These are phyloP conservation scores for Pythium chondricola DNA, from an alignment of 352 stramenopile species.

Conservation along the genomic window DNA sequence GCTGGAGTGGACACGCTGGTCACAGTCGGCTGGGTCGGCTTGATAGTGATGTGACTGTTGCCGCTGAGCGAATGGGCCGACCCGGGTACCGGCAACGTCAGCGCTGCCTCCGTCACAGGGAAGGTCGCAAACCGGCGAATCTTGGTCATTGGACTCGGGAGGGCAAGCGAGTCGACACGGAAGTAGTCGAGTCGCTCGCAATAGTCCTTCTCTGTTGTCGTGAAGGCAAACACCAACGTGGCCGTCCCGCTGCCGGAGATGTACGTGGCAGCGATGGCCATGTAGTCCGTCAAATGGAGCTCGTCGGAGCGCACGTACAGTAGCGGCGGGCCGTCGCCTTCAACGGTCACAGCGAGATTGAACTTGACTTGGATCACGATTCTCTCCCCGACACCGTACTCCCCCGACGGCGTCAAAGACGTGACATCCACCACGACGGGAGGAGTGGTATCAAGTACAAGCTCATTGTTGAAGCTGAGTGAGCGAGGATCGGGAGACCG, in stretches of 20 bases:
- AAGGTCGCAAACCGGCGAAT: slow-evolving; percentile 48
- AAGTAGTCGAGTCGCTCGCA: slow-evolving; percentile 65
- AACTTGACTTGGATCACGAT: slow-evolving; percentile 53
- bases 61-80: slow-evolving; percentile 40
- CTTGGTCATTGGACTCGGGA: slow-evolving; percentile 19
- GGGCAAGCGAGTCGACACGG: slow-evolving; percentile 27
- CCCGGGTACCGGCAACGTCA: slow-evolving; percentile 37
- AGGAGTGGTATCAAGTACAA: slow-evolving; percentile 46
- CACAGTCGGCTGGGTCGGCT: slow-evolving; percentile 38
- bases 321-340: slow-evolving; percentile 9
- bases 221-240: slow-evolving; percentile 54
- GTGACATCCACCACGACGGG: slow-evolving; percentile 39
- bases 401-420: slow-evolving; percentile 31
- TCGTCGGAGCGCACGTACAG: slow-evolving; percentile 44
- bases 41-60: slow-evolving; percentile 45
- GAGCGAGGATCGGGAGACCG: slow-evolving; percentile 27
- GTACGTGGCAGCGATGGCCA: slow-evolving; percentile 38
- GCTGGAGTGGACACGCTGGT: slow-evolving; percentile 26
- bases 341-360: slow-evolving; percentile 33
- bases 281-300: slow-evolving; percentile 38
- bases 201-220: slow-evolving; percentile 39
- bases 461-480: slow-evolving; percentile 52
- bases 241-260: slow-evolving; percentile 40
- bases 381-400: slow-evolving; percentile 56
- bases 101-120: slow-evolving; percentile 30